Base-by-base conservation (phyloP, 2,329 filamentous ascomycete genomes). In the Saccharata proteae region DNA sequence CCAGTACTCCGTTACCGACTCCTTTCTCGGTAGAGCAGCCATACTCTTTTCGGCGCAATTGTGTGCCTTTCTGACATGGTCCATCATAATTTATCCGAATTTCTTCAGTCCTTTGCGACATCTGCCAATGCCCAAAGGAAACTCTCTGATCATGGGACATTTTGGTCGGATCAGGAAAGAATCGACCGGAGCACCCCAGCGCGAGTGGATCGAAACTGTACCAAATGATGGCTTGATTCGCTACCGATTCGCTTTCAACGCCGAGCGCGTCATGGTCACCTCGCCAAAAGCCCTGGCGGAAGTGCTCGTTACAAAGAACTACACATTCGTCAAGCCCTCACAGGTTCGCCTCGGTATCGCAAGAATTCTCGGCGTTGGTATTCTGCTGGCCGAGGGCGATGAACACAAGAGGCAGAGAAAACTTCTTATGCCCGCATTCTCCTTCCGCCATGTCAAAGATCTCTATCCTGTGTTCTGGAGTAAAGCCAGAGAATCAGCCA, bases 371-470 rank as follows among this genome's bases (percentile, higher is more conserved):
- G 79, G 83, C 7, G 58, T 77, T 9, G 80, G 81, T 7, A 60
- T 88, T 10, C 57, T 94, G 21, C 61, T 94, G 8, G 80, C 83
- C 2, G 86, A 94, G 55, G 86, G 86, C n/a, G 81, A 92, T 9
- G 81, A 86, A 46, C 88, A 94, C 54, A 90, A 80, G 59, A 61
- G 71, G n/a, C 64, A 67, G 42, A 45, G 64, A 21, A 64, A 59
- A 40, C 49, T 56, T 10, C 45, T 67, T 6, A 60, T 61, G 54
- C 64, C 64, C 1, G 63, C 64, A 2, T 67, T 67, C 40, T 50
- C 59, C 4, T 67, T 62, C 41, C 53, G 64, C 15, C 64, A 67
- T 38, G 46, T 67, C 44, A 66, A 67, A 37, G 59, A 67, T 30
- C 48, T 67, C 2, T 65, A 65, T 31, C 55, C 58, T 0, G 46